Evolutionary conservation across 2,329 filamentous ascomycete species (phyloP), one percentile per base, ranked within the genome.

Genomic region (Penicillium sp.): DNA sequence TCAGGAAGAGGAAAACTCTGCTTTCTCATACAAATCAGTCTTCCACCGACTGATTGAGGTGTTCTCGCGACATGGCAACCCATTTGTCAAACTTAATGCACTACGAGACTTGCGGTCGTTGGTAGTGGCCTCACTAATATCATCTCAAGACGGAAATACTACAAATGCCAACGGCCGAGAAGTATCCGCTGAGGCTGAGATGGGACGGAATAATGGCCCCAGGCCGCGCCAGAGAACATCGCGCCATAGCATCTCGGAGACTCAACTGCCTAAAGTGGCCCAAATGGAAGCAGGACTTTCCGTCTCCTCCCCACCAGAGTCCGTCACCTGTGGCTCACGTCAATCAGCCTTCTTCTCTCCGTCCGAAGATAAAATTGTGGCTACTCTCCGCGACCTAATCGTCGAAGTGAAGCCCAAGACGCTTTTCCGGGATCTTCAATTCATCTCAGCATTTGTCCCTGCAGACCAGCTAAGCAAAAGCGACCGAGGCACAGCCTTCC

Each of bases 51-150:
- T 98, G 1, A 80, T 98, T 31, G 87, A 86, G 62, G 92, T 92
- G 78, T 96, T 99, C 65, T 92, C 91, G 43, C 90, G 93, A 4
- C 91, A 96, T 63, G 90, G 91, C 0, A 96, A 95, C 69, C 95
- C 95, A 0, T 90, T 90, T 64, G 83, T 86, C 23, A 99, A 99
- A 75, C 83, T 99, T 13, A 88, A 89, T 62, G 89, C 91, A 0
- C 80, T 98, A 4, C 87, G 89, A 59, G 92, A 97, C 71, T 81
- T 99, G 5, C 88, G 96, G 68, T 86, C 89, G 43, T 82, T 99
- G 46, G 91, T 96, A 55, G 80, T 90, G 26, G 90, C 90, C 1
- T 93, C 89, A 0, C 76, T 93, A 13, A 85, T 83, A 25, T 83
- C 84, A 13, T 81, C 81, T 4, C 80, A 82, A 66, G 75, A 78